These are phyloP conservation scores for Macrophomina tecta DNA, from an alignment of 2,329 filamentous ascomycete species.

Conservation along the genomic window DNA sequence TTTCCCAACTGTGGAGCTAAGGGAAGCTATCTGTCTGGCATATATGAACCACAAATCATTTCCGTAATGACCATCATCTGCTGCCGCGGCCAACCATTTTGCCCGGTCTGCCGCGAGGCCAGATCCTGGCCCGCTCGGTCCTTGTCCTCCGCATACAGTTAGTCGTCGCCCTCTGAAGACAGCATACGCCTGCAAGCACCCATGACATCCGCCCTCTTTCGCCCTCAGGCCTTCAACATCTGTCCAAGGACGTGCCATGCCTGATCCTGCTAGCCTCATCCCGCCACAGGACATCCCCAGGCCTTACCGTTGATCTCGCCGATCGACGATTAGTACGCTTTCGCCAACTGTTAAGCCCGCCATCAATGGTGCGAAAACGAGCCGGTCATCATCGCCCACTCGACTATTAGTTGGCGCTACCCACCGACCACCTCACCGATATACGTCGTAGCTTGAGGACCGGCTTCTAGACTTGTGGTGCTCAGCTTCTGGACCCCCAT, in stretches of 20 bases:
- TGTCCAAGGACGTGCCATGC: slow-evolving; percentile 1
- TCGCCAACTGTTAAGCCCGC: not conserved
- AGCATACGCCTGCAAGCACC: slow-evolving; percentile 11
- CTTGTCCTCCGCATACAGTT: not conserved
- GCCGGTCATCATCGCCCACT: not conserved
- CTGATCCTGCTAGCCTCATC: not conserved
- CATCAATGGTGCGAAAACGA: not conserved
- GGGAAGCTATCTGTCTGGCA: slow-evolving; percentile 8
- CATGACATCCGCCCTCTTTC: slow-evolving; percentile 13
- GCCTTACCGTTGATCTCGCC: not conserved
- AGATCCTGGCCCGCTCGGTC: slow-evolving; percentile 11
- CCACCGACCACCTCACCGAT: not conserved
- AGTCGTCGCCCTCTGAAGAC: slow-evolving; percentile 1
- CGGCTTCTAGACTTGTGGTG: not conserved
- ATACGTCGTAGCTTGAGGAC: not conserved
- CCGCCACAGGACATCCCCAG: not conserved
- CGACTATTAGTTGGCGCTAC: not conserved
- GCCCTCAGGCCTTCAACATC: slow-evolving; percentile 1
- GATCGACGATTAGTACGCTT: not conserved
- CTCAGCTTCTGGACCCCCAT: slow-evolving; percentile 8
- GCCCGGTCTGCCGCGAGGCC: not conserved
- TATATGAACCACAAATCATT: slow-evolving; percentile 21
- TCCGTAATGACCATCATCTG: slow-evolving; percentile 21
- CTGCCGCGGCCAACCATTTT: not conserved
- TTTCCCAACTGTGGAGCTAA: slow-evolving; percentile 1